Base-by-base conservation (phyloP, 352 stramenopile genomes). In the Plasmopara viticola region DNA sequence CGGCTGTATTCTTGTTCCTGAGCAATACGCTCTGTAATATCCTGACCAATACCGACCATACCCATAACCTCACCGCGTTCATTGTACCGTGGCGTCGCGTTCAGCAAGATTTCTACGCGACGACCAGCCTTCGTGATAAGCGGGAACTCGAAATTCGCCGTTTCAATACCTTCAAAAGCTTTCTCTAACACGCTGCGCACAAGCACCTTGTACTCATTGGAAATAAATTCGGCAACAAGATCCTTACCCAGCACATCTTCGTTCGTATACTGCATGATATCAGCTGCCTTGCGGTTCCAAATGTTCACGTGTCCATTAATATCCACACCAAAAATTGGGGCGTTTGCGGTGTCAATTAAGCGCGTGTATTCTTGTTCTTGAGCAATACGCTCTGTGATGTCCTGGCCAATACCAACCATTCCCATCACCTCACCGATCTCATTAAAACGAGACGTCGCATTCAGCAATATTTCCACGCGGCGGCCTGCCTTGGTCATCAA, bases 191-290 rank as follows among this genome's bases (percentile, higher is more conserved):
- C 39, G 13, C 38, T 49, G 0, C 40, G 46, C 13, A 62, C 55
- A 31, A 33, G 39, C 3, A 46, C 38, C 9, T 56, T 48, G n/a
- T 62, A 54, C 35, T 62, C 55, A 25, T 55, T 18, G 4, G 50
- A 43, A 5, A 59, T 55, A 34, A 58, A 64, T 5, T 52, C 37
- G 2, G 34, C 50, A 2, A 64, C 56, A 1, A 58, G 31, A 71
- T 80, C 56, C 20, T 66, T 44, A 2, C 63, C 66, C 13, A 78
- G 54, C 10, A 74, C 73, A 2, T 84, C 70, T 13, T 66, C 64
- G 17, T 58, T 64, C 9, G 54, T 60, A 42, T 72, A 82, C 33
- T 79, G 63, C 34, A 60, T 83, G 45, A 79, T 74, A 6, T 74
- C 49, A 10, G 64, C 64, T 10, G 67, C 51, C 44, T 59, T 59